Base-by-base conservation (phyloP, 2,329 filamentous ascomycete genomes). In the Fusarium zealandicum region DNA sequence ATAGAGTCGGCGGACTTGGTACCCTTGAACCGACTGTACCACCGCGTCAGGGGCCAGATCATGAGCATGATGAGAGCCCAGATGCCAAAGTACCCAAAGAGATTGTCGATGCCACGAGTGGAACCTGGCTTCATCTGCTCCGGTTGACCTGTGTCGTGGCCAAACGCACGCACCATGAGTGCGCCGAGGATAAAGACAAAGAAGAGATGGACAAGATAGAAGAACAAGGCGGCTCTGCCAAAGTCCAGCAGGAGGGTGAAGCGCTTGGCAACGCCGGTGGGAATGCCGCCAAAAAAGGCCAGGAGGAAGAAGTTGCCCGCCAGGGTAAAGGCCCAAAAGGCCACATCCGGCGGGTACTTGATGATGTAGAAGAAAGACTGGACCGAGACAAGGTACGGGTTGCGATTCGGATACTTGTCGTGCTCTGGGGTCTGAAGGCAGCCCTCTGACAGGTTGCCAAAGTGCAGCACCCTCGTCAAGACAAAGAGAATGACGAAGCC, bases 311-410 rank as follows among this genome's bases (percentile, higher is more conserved):
- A 63, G 54, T 75, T 79, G 5, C 58, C 71, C 0, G 73, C 72
- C 38, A 79, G 67, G 10, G 75, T 75, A 30, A 73, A 75, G 4
- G 75, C 68, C 70, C 75, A 77, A 54, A 77, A 80, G 4, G 76
- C 76, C 4, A 80, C 69, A 54, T 80, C 78, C 5, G 78, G 78
- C 0, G 78, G 77, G 40, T 79, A 79, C 62, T 80, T 80, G 58
- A 74, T 65, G 36, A 79, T 60, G 68, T 79, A 80, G 64, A 80
- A 77, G 68, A 80, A 80, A 6, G 77, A 73, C 20, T 66, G 62
- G 2, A 66, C 61, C 0, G 77, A 79, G 5, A 62, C 69, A 13
- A 80, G 71, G 38, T 79, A 80, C 2, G 71, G 76, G 55, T 80
- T 79, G 11, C 41, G 48, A 4, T 57, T 49, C 0, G 72, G 69